Evolutionary conservation across 768 basidiomycete genomes (phyloP).

Genomic region (Hygrophoropsis aurantiaca): DNA sequence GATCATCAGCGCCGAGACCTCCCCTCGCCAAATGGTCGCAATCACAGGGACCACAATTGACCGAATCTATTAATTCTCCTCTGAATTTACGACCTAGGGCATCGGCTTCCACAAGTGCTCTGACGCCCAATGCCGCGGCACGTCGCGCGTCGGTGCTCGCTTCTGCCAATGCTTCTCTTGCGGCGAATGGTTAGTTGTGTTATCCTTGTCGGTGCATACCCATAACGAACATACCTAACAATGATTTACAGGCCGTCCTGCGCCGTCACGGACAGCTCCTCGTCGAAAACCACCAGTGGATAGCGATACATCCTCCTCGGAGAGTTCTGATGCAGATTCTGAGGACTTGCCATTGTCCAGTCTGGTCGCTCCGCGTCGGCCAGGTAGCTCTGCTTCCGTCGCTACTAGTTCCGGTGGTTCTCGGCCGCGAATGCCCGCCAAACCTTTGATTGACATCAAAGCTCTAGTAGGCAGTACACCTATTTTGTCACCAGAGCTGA

Average conservation of each 20-base stretch:
- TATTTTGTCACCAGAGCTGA: conserved; percentile 26
- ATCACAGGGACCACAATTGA: conserved; percentile 29
- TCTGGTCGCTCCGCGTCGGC: conserved; percentile 61
- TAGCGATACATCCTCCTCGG: conserved; percentile 23
- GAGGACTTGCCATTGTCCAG: conserved; percentile 65
- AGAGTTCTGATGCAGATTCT: conserved; percentile 43
- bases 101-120: conserved; percentile 59
- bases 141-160: conserved; percentile 46
- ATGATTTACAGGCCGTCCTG: conserved; percentile 1
- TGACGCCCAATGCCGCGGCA: conserved; percentile 51
- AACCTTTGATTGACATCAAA: conserved; percentile 43
- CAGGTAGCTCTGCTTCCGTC: conserved; percentile 56
- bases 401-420: conserved; percentile 23
- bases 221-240: too few relatives aligned
- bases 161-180: conserved; percentile 27
- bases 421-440: conserved; percentile 34
- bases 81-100: conserved; percentile 38
- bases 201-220: too few relatives aligned
- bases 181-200: conserved; percentile 30
- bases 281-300: conserved; percentile 9
- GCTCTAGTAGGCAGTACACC: conserved; percentile 36
- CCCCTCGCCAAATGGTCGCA: conserved; percentile 13
- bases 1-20: conserved; percentile 1
- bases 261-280: conserved; percentile 4
- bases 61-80: conserved; percentile 6